These are phyloP conservation scores for Sphaerostilbella broomeana DNA, from an alignment of 2,329 filamentous ascomycete species.

Conservation along the genomic window DNA sequence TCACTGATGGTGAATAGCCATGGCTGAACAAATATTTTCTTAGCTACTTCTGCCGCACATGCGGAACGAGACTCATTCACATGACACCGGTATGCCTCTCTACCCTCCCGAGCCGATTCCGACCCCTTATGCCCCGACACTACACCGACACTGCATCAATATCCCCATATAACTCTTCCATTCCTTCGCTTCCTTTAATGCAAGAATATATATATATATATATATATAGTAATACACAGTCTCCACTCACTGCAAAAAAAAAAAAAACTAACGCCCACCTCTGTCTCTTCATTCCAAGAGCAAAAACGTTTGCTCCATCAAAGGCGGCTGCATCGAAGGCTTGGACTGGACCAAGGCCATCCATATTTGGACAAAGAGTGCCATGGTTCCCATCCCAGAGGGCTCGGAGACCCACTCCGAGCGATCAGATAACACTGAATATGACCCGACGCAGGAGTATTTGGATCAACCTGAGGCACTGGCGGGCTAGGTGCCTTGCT, in stretches of 20 bases:
- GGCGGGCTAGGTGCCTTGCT: too few species aligned
- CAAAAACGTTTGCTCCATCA: slow-evolving; percentile 57
- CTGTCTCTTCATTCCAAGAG: slow-evolving; percentile 28
- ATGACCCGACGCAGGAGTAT: slow-evolving; percentile 36
- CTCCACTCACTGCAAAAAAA: neutral
- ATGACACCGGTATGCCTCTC: slow-evolving; percentile 43
- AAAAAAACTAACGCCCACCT: slow-evolving; percentile 12
- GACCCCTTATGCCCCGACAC: neutral
- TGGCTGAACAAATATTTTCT: slow-evolving; percentile 5
- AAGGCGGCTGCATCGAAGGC: slow-evolving; percentile 59
- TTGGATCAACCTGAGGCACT: slow-evolving; percentile 38
- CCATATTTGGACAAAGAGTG: slow-evolving; percentile 62
- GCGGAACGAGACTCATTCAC: slow-evolving; percentile 61
- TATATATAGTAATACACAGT: too few species aligned
- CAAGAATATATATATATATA: too few species aligned
- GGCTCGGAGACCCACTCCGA: slow-evolving; percentile 52
- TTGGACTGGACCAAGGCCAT: slow-evolving; percentile 54
- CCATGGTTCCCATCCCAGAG: slow-evolving; percentile 63
- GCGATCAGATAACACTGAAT: slow-evolving; percentile 40
- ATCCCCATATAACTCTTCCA: neutral
- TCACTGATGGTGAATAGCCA: neutral
- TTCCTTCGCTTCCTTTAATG: neutral
- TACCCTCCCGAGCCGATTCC: neutral
- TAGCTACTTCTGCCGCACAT: slow-evolving; percentile 60
- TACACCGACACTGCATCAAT: neutral